A percentile compares a stretch with the other conserved stretches of the same genome.
Conservation (phyloP, 2,329 filamentous ascomycete genomes). For the Akanthomyces uredinophilus region DNA sequence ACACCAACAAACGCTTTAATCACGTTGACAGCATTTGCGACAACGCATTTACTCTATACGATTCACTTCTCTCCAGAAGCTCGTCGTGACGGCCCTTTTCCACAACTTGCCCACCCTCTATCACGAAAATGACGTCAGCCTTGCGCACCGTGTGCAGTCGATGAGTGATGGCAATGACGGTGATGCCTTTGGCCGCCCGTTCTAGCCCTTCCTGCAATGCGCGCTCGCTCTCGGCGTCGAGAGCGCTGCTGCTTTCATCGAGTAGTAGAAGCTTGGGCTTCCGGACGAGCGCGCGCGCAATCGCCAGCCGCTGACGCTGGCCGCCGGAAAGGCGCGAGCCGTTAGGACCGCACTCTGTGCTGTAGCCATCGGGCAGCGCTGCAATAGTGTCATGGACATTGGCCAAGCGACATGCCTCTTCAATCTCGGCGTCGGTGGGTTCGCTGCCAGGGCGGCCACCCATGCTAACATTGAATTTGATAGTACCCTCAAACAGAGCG, state of each 20-base stretch:
- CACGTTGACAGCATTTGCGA: conserved; percentile 41
- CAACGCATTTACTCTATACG: conserved; percentile 46
- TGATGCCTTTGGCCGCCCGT: conserved; percentile 47
- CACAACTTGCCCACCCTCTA: conserved; percentile 48
- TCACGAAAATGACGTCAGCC: conserved; percentile 53
- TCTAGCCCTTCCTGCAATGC: conserved; percentile 64
- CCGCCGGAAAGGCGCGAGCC: conserved; percentile 72
- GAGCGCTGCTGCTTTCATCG: conserved; percentile 75
- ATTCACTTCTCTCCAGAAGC: conserved; percentile 47
- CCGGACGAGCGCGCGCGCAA: conserved; percentile 70
- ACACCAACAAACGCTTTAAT: background rate
- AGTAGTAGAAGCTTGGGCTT: conserved; percentile 68
- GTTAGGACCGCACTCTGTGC: conserved; percentile 64
- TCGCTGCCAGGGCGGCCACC: conserved; percentile 50
- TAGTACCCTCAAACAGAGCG: conserved; percentile 52
- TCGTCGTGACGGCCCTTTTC: conserved; percentile 51
- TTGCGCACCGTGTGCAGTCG: conserved; percentile 51
- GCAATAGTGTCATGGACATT: conserved; percentile 67
- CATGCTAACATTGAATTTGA: conserved; percentile 52
- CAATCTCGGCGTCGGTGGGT: conserved; percentile 55
- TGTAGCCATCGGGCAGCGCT: conserved; percentile 58
- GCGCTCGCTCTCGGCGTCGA: conserved; percentile 66
- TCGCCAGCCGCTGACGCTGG: conserved; percentile 71
- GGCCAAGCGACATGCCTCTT: conserved; percentile 60
- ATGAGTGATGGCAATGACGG: conserved; percentile 55